Percentiles rank a stretch among this genome's conserved stretches.
Conservation (phyloP, 148 eudicot genomes). For the Limonium bicolor region DNA sequence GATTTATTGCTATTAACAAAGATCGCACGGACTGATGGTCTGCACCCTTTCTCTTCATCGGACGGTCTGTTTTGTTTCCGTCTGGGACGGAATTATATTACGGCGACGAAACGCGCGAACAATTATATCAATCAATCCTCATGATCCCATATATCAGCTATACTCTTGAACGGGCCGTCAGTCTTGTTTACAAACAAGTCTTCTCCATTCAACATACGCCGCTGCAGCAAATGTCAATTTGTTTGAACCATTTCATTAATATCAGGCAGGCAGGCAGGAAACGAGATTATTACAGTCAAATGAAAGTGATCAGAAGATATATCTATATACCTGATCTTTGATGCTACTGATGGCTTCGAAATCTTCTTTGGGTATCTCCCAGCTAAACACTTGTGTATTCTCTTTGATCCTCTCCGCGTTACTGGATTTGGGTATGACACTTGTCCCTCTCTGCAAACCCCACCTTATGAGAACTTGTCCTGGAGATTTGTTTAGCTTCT, state of each 20-base stretch:
- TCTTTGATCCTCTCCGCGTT: slow-evolving; percentile 42
- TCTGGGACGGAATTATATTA: too few species aligned
- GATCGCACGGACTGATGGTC: too few species aligned
- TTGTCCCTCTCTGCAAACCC: slow-evolving; percentile 52
- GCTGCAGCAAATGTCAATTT: slow-evolving; percentile 14
- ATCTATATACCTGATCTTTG: slow-evolving; percentile 26
- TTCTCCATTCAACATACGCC: slow-evolving; percentile 35
- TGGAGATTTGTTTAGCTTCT: slow-evolving; percentile 43
- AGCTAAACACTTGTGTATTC: slow-evolving; percentile 27
- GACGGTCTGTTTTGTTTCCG: too few species aligned
- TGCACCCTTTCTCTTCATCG: too few species aligned
- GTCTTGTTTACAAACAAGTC: slow-evolving; percentile 36
- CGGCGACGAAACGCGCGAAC: too few species aligned
- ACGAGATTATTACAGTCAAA: not conserved
- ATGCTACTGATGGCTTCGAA: slow-evolving; percentile 26
- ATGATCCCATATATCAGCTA: slow-evolving; percentile 43
- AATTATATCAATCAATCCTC: slow-evolving; percentile 47
- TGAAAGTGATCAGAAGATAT: too few species aligned
- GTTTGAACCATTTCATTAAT: not conserved
- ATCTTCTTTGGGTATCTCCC: slow-evolving; percentile 44
- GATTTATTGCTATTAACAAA: too few species aligned
- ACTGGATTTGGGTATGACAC: slow-evolving; percentile 48
- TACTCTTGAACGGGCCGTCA: slow-evolving; percentile 28
- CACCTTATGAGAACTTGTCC: slow-evolving; percentile 48
- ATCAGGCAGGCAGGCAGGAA: too few species aligned